These are phyloP conservation scores for Colletotrichum sidae DNA, from an alignment of 2,329 filamentous ascomycete species.

Conservation along the genomic window DNA sequence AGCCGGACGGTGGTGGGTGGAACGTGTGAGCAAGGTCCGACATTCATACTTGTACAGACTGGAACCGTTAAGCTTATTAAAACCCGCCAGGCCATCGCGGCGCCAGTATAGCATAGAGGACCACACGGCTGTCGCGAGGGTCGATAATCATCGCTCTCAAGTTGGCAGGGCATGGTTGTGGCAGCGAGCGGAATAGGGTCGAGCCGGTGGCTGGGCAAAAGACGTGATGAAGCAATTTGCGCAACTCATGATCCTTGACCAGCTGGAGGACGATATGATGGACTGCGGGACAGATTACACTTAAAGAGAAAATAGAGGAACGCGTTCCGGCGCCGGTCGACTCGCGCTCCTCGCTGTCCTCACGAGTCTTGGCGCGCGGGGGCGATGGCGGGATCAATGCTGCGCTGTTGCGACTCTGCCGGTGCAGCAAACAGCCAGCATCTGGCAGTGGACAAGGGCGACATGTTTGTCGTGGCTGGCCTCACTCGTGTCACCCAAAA, in stretches of 20 bases:
- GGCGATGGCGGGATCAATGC: slow-evolving; percentile 14
- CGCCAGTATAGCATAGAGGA: not conserved
- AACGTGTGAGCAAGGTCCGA: too few species aligned
- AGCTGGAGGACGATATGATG: not conserved
- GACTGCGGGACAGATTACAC: too few species aligned
- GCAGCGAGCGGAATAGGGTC: not conserved
- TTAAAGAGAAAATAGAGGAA: too few species aligned
- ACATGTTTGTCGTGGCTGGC: not conserved
- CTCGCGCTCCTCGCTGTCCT: slow-evolving; percentile 13
- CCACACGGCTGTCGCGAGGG: not conserved
- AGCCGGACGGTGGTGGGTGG: not conserved
- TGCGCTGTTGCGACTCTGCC: slow-evolving; percentile 1
- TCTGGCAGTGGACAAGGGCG: slow-evolving; percentile 4
- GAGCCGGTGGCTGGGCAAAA: slow-evolving; percentile 16
- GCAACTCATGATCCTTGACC: not conserved
- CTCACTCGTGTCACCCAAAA: too few species aligned
- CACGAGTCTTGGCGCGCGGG: slow-evolving; percentile 30
- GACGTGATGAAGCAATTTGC: not conserved
- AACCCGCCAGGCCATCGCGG: slow-evolving; percentile 1
- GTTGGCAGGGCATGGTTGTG: not conserved
- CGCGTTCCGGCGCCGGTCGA: not conserved
- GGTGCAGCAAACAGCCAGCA: slow-evolving; percentile 1
- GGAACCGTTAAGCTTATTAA: not conserved
- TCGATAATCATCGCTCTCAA: not conserved
- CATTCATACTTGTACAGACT: not conserved